Evolutionary conservation across 176 grass and related monocot genomes (phyloP).

Genomic region (Sorghum bicolor): DNA sequence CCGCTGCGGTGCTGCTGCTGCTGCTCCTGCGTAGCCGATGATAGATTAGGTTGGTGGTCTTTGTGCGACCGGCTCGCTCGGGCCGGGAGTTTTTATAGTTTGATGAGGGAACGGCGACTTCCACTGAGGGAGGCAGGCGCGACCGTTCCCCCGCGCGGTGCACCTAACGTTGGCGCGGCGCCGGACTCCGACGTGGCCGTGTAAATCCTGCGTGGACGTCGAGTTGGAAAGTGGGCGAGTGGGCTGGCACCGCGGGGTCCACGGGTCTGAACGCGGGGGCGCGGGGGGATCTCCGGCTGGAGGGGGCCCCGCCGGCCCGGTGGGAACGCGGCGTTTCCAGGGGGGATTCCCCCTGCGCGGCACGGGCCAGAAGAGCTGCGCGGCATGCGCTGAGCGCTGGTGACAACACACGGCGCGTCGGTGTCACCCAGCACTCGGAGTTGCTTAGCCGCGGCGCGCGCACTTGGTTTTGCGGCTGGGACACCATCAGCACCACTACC

Average conservation of each 20-base stretch:
- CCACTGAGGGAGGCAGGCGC: neutral
- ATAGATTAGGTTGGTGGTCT: neutral
- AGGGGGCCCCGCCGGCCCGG: neutral
- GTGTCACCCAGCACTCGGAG: neutral
- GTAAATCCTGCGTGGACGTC: conserved; percentile 23
- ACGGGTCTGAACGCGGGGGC: conserved; percentile 40
- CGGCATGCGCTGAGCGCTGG: too few relatives aligned
- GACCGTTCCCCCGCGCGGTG: neutral
- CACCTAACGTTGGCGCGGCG: neutral
- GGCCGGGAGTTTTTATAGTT: conserved; percentile 31
- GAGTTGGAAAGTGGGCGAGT: neutral
- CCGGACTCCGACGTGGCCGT: conserved; percentile 14
- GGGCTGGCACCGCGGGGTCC: neutral
- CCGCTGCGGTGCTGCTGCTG: neutral
- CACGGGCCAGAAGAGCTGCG: neutral
- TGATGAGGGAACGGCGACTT: neutral
- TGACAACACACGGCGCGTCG: neutral
- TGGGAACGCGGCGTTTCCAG: conserved; percentile 49
- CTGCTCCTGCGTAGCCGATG: neutral
- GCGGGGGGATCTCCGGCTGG: conserved; percentile 6
- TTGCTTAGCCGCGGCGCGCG: conserved; percentile 24
- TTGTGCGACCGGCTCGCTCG: neutral
- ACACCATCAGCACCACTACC: neutral
- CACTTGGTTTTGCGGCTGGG: neutral
- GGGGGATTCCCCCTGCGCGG: conserved; percentile 27